Conservation (phyloP, 2,329 filamentous ascomycete genomes). For the Fragosphaeria purpurea region DNA sequence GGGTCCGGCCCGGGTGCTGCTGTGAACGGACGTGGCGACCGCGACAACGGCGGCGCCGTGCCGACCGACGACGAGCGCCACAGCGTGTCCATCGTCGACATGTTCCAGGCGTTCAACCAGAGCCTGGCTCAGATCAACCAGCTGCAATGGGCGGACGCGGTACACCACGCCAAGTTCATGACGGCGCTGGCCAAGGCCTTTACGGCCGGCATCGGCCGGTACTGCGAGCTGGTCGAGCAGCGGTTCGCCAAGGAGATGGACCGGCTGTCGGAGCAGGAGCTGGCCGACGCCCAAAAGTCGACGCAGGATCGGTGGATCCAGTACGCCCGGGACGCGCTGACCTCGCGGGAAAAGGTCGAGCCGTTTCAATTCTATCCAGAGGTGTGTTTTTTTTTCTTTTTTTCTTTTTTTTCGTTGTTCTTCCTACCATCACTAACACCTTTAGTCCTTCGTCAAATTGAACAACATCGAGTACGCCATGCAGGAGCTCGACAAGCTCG, state of each 20-base stretch:
- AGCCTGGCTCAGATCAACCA: conserved; percentile 77
- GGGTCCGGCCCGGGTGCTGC: too few relatives aligned
- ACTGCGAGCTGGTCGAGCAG: conserved; percentile 84
- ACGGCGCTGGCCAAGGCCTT: conserved; percentile 81
- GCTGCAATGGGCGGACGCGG: conserved; percentile 84
- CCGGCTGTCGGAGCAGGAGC: conserved; percentile 75
- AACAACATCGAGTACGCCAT: conserved; percentile 97
- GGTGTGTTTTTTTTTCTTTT: conserved; percentile 37
- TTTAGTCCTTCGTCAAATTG: conserved; percentile 85
- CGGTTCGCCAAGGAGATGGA: conserved; percentile 90
- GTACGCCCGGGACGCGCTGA: conserved; percentile 88
- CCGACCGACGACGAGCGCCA: conserved; percentile 75
- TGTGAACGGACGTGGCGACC: conserved; percentile 13
- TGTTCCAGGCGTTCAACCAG: conserved; percentile 90
- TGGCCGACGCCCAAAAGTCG: conserved; percentile 65
- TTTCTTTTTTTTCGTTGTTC: neutral
- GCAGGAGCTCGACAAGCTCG: conserved; percentile 81
- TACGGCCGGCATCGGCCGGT: conserved; percentile 69
- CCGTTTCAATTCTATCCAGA: conserved; percentile 95
- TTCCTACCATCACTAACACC: neutral
- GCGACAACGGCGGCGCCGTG: conserved; percentile 48
- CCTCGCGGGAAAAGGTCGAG: conserved; percentile 82
- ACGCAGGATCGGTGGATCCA: conserved; percentile 90
- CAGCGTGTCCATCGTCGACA: conserved; percentile 85
- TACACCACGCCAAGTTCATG: conserved; percentile 96